Evolutionary conservation across 2,329 filamentous ascomycete species (phyloP).

Genomic region (Emergomyces orientalis): DNA sequence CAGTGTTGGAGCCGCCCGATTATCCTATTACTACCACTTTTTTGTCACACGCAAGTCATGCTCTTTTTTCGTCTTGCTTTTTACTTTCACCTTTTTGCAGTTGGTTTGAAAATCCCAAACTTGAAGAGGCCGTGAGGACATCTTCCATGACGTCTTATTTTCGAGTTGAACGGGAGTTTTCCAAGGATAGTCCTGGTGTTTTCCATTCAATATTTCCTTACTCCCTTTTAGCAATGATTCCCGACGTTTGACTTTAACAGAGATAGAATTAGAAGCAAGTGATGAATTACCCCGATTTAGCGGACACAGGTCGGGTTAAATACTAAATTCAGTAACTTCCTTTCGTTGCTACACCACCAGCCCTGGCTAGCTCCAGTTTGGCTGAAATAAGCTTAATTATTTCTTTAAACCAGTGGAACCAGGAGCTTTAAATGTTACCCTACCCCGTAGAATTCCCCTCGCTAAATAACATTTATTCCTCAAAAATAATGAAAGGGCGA

Average conservation of each 20-base stretch:
- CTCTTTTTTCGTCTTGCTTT: not conserved
- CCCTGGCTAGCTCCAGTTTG: not conserved
- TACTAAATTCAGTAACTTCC: too few relatives aligned
- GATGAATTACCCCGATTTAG: not conserved
- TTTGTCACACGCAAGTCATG: not conserved
- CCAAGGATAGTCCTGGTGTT: not conserved
- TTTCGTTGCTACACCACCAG: too few relatives aligned
- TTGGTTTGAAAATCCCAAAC: not conserved
- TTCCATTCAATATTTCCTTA: not conserved
- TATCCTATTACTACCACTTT: not conserved
- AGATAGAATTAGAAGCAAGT: not conserved
- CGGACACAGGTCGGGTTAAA: not conserved
- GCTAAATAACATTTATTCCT: too few relatives aligned
- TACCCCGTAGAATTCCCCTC: too few relatives aligned
- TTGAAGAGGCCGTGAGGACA: not conserved
- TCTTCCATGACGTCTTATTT: not conserved
- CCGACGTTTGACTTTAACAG: not conserved
- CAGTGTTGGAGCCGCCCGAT: not conserved
- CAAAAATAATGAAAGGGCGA: too few relatives aligned
- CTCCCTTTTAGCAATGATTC: not conserved
- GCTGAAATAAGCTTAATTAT: too few relatives aligned
- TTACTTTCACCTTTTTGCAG: not conserved
- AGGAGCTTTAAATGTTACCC: too few relatives aligned
- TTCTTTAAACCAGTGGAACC: too few relatives aligned
- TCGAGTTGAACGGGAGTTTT: not conserved